A percentile compares a stretch with the other conserved stretches of the same genome.
Evolutionary conservation across 345 rosid genomes (phyloP).

Genomic region (Gossypium thurberi): DNA sequence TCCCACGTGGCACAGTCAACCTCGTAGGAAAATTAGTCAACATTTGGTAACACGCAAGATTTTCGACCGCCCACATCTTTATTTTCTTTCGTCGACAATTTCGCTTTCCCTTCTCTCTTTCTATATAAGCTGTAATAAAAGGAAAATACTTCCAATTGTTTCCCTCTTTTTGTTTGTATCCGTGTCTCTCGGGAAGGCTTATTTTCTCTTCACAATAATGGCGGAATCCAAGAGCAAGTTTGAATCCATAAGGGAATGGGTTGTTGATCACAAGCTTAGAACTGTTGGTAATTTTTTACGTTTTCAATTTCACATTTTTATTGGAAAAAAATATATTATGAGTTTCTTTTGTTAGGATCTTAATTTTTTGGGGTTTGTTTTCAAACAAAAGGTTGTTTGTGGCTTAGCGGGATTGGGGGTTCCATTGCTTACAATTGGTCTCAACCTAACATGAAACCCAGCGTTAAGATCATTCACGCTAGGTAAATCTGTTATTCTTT

Average conservation of each 20-base stretch:
- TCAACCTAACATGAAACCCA: slow-evolving; percentile 86
- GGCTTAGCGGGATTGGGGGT: slow-evolving; percentile 85
- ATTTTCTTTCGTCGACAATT: not conserved
- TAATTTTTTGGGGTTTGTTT: not conserved
- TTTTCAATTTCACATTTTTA: not conserved
- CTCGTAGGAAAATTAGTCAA: not conserved
- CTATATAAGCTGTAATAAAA: not conserved
- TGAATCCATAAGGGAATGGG: slow-evolving; percentile 67
- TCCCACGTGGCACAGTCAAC: too few species aligned
- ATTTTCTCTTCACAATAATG: slow-evolving; percentile 30
- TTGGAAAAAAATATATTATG: not conserved
- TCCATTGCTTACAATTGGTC: slow-evolving; percentile 95
- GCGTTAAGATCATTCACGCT: slow-evolving; percentile 93
- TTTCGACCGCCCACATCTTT: slow-evolving; percentile 5
- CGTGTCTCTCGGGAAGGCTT: not conserved
- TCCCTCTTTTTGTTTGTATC: not conserved
- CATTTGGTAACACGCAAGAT: not conserved
- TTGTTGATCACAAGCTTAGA: slow-evolving; percentile 80
- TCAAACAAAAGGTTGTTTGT: slow-evolving; percentile 50
- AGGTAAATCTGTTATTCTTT: slow-evolving; percentile 32
- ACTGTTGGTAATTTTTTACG: slow-evolving; percentile 58
- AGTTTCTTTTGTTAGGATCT: slow-evolving; percentile 4
- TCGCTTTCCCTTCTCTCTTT: not conserved
- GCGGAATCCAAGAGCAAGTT: slow-evolving; percentile 59
- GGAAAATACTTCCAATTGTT: not conserved